Evolutionary conservation across 768 basidiomycete genomes (phyloP), one percentile per base, ranked within the genome.

Genomic region (Amanita inopinata): DNA sequence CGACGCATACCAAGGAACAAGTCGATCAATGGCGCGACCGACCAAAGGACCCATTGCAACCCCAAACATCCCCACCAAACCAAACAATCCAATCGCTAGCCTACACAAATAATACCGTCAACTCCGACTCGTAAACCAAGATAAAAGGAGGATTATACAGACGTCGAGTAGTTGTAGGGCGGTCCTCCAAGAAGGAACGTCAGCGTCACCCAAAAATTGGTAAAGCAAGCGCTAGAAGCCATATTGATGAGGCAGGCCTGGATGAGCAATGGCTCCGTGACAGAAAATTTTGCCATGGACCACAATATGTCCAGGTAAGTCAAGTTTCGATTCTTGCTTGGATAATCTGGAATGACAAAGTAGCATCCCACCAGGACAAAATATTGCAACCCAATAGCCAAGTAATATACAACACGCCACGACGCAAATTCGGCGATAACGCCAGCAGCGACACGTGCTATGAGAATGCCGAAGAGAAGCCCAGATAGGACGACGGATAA

Each of bases 161-260:
- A 73, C 82, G 80, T 83, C 1, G 79, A 81, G 49, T 82, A 90
- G 51, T 78, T 54, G 54, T 89, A 92, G 0, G 83, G 83, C 2
- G 77, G 60, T 4, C 79, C 83, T 5, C 78, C 80, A 2, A 94
- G 76, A 15, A 91, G 63, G 65, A 91, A 93, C 0, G 88, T 89
- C 46, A 86, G 57, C 0, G 82, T 83, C 3, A 83, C 80, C 82
- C 82, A 80, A 49, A 77, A 80, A 49, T 65, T 71, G 8, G 63
- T 67, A 52, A 73, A 74, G 38, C 62, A 79, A 38, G 76, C 80
- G 18, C 80, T 80, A 46, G 71, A 72, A 9, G 67, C 70, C 11
- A 86, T 54, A 49, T 77, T 74, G 53, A 86, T 66, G 48, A 86
- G 58, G 46, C 70, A 65, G 2, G 69, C 64, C 56, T 92, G 89